Evolutionary conservation across 345 rosid species (phyloP).

Genomic region (Litchi chinensis): DNA sequence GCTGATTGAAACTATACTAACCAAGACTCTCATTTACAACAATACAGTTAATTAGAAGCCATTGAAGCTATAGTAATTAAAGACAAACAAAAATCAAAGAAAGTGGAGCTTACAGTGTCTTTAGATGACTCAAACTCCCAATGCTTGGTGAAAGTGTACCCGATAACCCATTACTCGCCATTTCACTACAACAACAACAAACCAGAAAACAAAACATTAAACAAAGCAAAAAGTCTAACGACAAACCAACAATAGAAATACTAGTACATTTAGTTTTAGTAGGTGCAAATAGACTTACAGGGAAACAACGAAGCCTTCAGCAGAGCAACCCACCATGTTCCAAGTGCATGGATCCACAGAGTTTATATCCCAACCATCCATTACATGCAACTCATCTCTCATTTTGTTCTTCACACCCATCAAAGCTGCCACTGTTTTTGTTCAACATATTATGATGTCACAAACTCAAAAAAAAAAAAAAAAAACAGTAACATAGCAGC

Average conservation of each 20-base stretch:
- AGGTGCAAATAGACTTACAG: constrained; percentile 48
- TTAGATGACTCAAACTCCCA: constrained; percentile 76
- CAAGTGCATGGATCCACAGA: constrained; percentile 99
- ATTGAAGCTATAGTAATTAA: background rate
- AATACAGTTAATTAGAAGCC: background rate
- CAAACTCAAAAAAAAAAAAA: background rate
- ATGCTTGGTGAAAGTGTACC: constrained; percentile 73
- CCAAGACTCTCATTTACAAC: background rate
- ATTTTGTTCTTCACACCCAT: constrained; percentile 86
- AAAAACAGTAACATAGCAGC: background rate
- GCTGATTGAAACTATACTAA: background rate
- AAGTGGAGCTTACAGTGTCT: constrained; percentile 53
- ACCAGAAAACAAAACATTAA: background rate
- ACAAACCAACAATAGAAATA: background rate
- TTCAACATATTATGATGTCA: background rate
- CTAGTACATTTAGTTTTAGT: background rate
- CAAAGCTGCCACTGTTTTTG: constrained; percentile 78
- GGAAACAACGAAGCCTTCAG: constrained; percentile 73
- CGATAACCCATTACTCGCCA: constrained; percentile 76
- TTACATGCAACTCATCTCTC: constrained; percentile 58
- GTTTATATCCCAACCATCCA: constrained; percentile 93
- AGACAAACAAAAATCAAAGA: background rate
- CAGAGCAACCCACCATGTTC: constrained; percentile 92
- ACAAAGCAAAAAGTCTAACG: background rate
- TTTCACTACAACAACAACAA: constrained; percentile 50